Evolutionary conservation across 1,284 basidiomycete genomes (phyloP).

Genomic region (Sutorius eximius): DNA sequence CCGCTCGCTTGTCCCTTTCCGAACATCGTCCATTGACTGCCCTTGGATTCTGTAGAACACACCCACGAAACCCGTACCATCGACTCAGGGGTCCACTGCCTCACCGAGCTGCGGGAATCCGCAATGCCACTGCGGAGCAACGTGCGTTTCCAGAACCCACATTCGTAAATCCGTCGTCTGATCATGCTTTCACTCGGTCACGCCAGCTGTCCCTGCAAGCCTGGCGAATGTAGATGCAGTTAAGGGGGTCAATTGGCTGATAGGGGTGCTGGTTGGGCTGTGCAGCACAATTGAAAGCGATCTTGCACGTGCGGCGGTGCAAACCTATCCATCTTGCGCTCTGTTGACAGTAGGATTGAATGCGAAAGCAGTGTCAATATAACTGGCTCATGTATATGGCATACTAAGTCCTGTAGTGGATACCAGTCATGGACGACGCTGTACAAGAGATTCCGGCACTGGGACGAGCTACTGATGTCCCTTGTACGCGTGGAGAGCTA

Average conservation of each 20-base stretch:
- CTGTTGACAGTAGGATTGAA: too few relatives aligned
- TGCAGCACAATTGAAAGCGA: too few relatives aligned
- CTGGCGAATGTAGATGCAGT: slow-evolving; percentile 21
- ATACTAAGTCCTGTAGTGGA: too few relatives aligned
- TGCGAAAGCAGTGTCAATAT: too few relatives aligned
- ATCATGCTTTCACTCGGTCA: neutral
- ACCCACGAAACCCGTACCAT: slow-evolving; percentile 4
- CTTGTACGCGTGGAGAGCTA: too few relatives aligned
- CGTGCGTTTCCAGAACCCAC: slow-evolving; percentile 7
- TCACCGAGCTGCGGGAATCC: slow-evolving; percentile 22
- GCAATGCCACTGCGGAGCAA: slow-evolving; percentile 17
- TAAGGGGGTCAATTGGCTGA: neutral
- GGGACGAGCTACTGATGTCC: too few relatives aligned
- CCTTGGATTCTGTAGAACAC: slow-evolving; percentile 4
- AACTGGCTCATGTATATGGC: too few relatives aligned
- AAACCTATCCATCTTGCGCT: too few relatives aligned
- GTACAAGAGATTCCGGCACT: too few relatives aligned
- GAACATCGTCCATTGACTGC: neutral
- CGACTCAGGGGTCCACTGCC: slow-evolving; percentile 1
- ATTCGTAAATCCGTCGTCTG: neutral
- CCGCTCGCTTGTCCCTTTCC: neutral
- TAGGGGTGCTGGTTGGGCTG: neutral
- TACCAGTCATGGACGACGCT: too few relatives aligned
- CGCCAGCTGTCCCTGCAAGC: slow-evolving; percentile 20
- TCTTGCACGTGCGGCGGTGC: too few relatives aligned